Percentiles rank a stretch among this genome's conserved stretches.
phyloP scores from a whole-genome alignment of 495 filamentous ascomycete species.

The Talaromyces adpressus region DNA sequence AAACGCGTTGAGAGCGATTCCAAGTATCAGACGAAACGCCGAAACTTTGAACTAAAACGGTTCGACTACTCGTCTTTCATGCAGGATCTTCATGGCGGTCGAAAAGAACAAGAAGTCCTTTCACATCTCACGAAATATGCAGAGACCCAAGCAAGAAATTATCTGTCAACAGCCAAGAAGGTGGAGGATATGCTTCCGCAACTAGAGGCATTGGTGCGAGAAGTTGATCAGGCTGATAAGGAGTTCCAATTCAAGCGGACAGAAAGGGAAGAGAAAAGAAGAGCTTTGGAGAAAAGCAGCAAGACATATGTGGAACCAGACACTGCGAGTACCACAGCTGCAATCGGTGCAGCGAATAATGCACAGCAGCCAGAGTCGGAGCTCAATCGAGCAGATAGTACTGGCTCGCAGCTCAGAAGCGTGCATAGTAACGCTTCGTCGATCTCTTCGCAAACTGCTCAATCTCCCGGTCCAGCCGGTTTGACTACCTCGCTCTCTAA shows the following conservation, averaged over 20 bases:
- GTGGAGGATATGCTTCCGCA: slow-evolving; percentile 85
- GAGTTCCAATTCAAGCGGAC: slow-evolving; percentile 90
- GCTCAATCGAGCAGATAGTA: slow-evolving; percentile 64
- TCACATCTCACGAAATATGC: slow-evolving; percentile 95
- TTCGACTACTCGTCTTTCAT: slow-evolving; percentile 99
- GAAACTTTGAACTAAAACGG: slow-evolving; percentile 90
- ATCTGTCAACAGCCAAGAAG: slow-evolving; percentile 74
- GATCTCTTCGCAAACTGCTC: slow-evolving; percentile 37
- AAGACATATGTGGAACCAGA: slow-evolving; percentile 76
- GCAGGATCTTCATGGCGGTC: slow-evolving; percentile 94
- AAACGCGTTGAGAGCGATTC: slow-evolving; percentile 89
- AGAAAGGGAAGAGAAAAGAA: slow-evolving; percentile 87
- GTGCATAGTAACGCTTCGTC: slow-evolving; percentile 42
- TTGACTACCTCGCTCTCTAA: slow-evolving; percentile 28
- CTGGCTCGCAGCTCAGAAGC: slow-evolving; percentile 54
- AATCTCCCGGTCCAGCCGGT: slow-evolving; percentile 21
- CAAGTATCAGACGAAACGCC: slow-evolving; percentile 91
- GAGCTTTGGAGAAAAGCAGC: slow-evolving; percentile 82
- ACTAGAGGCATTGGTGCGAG: slow-evolving; percentile 81
- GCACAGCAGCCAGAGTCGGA: slow-evolving; percentile 51
- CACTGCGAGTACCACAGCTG: slow-evolving; percentile 22
- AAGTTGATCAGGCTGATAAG: slow-evolving; percentile 88
- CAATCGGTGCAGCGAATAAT: slow-evolving; percentile 28
- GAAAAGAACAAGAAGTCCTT: slow-evolving; percentile 95
- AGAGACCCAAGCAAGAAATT: slow-evolving; percentile 79